Evolutionary conservation across 306 rosid species (phyloP).

Genomic region (Vicia faba): DNA sequence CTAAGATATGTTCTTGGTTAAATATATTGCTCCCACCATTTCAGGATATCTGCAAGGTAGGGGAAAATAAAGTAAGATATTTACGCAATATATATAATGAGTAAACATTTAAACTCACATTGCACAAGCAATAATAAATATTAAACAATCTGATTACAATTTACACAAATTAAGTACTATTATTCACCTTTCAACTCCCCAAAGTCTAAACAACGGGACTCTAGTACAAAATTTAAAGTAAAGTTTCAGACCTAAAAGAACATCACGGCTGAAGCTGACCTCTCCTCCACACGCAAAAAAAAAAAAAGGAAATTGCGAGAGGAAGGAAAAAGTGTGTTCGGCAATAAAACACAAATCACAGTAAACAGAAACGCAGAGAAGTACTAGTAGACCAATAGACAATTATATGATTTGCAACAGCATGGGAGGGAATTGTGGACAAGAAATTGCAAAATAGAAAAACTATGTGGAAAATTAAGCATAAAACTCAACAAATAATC

Average conservation of each 20-base stretch:
- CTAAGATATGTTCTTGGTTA: constrained; percentile 21
- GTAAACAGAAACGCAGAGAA: not conserved
- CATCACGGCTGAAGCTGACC: not conserved
- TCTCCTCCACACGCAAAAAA: not conserved
- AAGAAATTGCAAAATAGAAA: not conserved
- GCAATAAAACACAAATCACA: not conserved
- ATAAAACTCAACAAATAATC: not conserved
- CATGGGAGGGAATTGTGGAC: not conserved
- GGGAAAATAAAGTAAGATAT: not conserved
- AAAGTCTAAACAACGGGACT: not conserved
- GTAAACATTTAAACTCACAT: not conserved
- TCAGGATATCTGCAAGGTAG: constrained; percentile 41
- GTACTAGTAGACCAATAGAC: not conserved
- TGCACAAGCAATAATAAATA: not conserved
- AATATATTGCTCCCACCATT: constrained; percentile 18
- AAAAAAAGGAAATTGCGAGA: not conserved
- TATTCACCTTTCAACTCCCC: not conserved
- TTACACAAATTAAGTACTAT: not conserved
- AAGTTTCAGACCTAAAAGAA: constrained; percentile 1
- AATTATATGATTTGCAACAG: not conserved
- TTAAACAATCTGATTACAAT: not conserved
- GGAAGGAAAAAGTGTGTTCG: not conserved
- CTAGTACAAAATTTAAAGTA: not conserved
- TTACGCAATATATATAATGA: no score
- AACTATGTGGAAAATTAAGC: not conserved